phyloP scores from a whole-genome alignment of 176 grass and related monocot genomes.

The Ensete ventricosum region DNA sequence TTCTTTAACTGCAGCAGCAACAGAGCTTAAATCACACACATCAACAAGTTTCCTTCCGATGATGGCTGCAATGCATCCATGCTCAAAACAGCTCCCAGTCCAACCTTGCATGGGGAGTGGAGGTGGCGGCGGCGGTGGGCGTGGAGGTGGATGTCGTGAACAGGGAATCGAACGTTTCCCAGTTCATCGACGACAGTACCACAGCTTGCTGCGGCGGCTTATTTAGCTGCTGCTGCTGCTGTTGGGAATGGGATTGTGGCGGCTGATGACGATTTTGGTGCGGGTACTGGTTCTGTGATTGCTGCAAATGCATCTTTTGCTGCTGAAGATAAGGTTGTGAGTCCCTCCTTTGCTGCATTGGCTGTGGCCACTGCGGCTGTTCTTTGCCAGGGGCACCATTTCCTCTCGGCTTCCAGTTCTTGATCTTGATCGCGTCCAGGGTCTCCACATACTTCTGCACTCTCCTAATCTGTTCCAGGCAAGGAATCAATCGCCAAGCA shows the following conservation, averaged over 20 bases:
- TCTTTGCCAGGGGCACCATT: not conserved
- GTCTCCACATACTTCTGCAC: slow-evolving; percentile 90
- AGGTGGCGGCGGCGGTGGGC: slow-evolving; percentile 40
- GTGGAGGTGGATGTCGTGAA: slow-evolving; percentile 56
- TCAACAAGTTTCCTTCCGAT: not conserved
- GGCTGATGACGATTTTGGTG: not conserved
- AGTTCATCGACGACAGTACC: slow-evolving; percentile 26
- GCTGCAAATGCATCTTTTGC: slow-evolving; percentile 2
- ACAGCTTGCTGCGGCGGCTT: not conserved
- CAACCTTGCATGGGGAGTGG: slow-evolving; percentile 31
- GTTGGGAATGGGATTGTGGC: not conserved
- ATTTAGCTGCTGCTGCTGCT: too few species aligned
- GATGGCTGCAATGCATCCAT: slow-evolving; percentile 9
- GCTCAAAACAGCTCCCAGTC: slow-evolving; percentile 71
- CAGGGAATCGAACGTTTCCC: slow-evolving; percentile 80
- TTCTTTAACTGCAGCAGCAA: slow-evolving; percentile 2
- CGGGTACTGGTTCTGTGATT: slow-evolving; percentile 7
- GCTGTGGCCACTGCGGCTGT: not conserved
- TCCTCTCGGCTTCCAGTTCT: slow-evolving; percentile 36
- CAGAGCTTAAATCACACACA: slow-evolving; percentile 10
- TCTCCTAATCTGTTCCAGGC: slow-evolving; percentile 57
- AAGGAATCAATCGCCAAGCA: not conserved
- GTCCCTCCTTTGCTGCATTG: slow-evolving; percentile 14
- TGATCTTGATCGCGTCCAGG: slow-evolving; percentile 64
- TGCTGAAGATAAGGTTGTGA: slow-evolving; percentile 12